Evolutionary conservation across 2,329 filamentous ascomycete genomes (phyloP), one percentile per base, ranked within the genome.

Genomic region (Pseudogymnoascus sp.): DNA sequence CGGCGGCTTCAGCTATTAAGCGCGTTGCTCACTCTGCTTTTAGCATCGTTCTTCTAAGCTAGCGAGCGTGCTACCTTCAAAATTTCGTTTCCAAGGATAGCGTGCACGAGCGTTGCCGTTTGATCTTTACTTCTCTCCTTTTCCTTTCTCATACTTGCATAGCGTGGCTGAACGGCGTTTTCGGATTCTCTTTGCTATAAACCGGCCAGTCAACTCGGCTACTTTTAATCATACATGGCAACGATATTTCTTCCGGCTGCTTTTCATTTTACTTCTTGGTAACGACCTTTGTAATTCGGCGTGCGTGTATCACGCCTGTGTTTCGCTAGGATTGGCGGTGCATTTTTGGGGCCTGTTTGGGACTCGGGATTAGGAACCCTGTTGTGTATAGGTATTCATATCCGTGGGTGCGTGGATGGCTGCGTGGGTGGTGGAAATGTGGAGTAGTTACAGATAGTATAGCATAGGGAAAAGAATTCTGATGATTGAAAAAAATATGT

Each of bases 1-100:
- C 60, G 71, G 71, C 3, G 70, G 69, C 7, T 72, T 72, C 39
- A 60, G 63, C 55, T 71, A 71, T 59, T 71, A 65, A 58, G 58
- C 48, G 48, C 9, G 27, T 55, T 55, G 44, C 31, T n/a, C n/a
- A 33, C 12, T 55, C 17, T n/a, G 44, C 27, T 12, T 21, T 55
- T 55, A 12, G 29, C n/a, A 55, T 55, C 29, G 9, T 55, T 55
- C 48, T 55, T 33, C 33, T 29, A n/a, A 33, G 48, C 9, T 10
- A 55, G 48, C 29, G 48, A 55, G 29, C 27, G 17, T 51, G n/a
- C 15, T 33, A 27, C 27, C n/a, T 33, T 8, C 17, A 29, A 33
- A 55, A 55, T 29, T 9, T 6, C 29, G 29, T 55, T 55, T 51
- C 17, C n/a, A 55, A 55, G 29, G 33, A 55, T 33, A 55, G 29